These are phyloP conservation scores for Acorus gramineus DNA, from an alignment of 106 monocot species.

Conservation along the genomic window DNA sequence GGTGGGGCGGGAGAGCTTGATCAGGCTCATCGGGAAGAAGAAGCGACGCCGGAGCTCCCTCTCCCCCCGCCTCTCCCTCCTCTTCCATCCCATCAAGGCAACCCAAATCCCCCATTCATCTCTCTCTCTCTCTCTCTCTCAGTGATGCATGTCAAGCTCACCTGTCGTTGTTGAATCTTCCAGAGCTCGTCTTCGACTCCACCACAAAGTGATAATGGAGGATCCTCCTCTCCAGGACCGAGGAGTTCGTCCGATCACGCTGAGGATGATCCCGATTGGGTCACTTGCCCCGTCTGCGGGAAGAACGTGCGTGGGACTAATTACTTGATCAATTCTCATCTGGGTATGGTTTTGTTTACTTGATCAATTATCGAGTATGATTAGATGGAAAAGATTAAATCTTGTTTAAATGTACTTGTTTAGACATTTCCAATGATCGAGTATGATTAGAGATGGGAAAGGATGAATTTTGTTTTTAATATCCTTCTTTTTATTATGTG, in stretches of 20 bases:
- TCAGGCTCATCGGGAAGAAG: constrained; percentile 67
- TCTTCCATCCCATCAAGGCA: constrained; percentile 4
- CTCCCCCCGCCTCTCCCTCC: constrained; percentile 20
- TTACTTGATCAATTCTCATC: constrained; percentile 47
- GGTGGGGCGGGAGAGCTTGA: constrained; percentile 58
- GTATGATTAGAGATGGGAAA: no score
- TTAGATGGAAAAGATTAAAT: no score
- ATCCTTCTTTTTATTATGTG: no score
- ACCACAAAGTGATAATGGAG: background rate
- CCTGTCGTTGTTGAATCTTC: background rate
- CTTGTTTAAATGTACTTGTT: no score
- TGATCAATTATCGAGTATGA: background rate
- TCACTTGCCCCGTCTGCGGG: constrained; percentile 65
- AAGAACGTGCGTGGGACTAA: constrained; percentile 38
- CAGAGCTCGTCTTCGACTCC: background rate
- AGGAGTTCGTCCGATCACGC: background rate
- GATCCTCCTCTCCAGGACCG: background rate
- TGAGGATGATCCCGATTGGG: constrained; percentile 15
- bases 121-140: background rate
- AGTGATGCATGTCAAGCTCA: background rate
- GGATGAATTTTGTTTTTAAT: no score
- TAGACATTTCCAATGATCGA: no score
- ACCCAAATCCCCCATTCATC: background rate
- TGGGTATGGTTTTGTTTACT: constrained; percentile 29
- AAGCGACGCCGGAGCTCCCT: constrained; percentile 30